Conservation (phyloP, 805 yeast genomes). For the Millerozyma acaciae region DNA sequence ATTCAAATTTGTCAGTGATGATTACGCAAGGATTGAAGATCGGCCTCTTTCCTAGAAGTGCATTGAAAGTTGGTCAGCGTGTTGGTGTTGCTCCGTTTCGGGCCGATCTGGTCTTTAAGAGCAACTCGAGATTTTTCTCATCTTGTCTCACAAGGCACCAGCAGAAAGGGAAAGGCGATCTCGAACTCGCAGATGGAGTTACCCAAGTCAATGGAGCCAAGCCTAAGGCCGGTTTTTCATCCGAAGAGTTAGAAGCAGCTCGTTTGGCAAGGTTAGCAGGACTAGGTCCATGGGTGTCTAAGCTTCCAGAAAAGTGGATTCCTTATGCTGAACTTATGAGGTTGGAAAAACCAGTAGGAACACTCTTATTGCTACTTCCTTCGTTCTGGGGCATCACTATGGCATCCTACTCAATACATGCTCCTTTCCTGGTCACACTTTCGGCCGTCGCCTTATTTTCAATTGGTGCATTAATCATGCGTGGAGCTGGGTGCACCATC, state of each 20-base stretch:
- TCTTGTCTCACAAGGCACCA: no score
- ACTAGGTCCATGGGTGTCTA: conserved; percentile 43
- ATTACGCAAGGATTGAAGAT: no score
- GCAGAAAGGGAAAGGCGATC: no score
- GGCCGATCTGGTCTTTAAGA: no score
- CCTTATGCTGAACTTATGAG: conserved; percentile 94
- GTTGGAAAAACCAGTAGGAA: conserved; percentile 94
- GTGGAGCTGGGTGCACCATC: conserved; percentile 97
- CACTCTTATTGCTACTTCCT: conserved; percentile 77
- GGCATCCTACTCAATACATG: conserved; percentile 74
- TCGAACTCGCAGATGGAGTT: no score
- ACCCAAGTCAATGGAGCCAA: conserved; percentile 1
- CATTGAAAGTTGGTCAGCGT: no score
- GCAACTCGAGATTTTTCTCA: no score
- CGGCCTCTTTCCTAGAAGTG: no score
- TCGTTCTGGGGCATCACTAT: conserved; percentile 90
- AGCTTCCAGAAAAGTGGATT: conserved; percentile 67
- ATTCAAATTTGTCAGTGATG: no score
- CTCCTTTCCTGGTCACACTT: conserved; percentile 60
- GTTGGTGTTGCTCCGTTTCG: no score
- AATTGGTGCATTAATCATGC: conserved; percentile 83
- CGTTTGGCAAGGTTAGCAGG: conserved; percentile 45
- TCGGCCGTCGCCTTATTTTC: conserved; percentile 69
- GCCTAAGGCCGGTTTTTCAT: conserved; percentile 16
- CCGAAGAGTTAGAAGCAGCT: conserved; percentile 48